A percentile compares a stretch with the other conserved stretches of the same genome.
phyloP scores from a whole-genome alignment of 139 green algal species.

The Yamagishiella unicocca region DNA sequence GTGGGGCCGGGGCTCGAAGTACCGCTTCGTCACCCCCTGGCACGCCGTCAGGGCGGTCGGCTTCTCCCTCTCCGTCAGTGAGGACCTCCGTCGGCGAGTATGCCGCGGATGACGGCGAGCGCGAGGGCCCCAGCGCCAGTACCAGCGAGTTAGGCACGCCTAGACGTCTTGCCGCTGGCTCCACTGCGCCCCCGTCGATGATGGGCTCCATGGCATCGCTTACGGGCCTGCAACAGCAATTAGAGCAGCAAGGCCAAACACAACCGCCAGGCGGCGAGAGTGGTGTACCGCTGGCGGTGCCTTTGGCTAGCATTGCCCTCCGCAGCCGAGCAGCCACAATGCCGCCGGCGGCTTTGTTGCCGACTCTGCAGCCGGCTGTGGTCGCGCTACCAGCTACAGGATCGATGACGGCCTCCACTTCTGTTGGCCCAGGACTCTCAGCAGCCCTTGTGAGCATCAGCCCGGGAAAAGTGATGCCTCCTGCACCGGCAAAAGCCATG shows the following conservation, averaged over 20 bases:
- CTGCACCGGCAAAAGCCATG: no score
- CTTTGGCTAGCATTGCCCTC: no score
- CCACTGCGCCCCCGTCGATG: neutral
- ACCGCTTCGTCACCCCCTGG: slow-evolving; percentile 26
- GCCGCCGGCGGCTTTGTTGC: neutral
- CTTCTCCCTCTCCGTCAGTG: neutral
- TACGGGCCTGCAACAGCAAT: slow-evolving; percentile 15
- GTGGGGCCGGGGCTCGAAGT: slow-evolving; percentile 15
- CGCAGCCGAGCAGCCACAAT: neutral
- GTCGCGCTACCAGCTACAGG: no score
- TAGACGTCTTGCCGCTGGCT: neutral
- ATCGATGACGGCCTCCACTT: no score
- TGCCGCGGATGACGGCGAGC: neutral
- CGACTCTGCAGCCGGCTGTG: no score
- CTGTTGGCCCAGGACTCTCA: no score
- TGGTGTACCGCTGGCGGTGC: no score
- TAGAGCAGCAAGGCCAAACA: neutral
- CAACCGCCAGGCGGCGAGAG: neutral
- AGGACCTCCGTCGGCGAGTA: slow-evolving; percentile 1
- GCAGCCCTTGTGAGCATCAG: no score
- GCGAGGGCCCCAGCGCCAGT: neutral
- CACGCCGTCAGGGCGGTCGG: neutral
- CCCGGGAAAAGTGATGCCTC: no score
- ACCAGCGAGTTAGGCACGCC: neutral
- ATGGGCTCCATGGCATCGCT: neutral